A percentile compares a stretch with the other conserved stretches of the same genome.
Evolutionary conservation across 2,329 filamentous ascomycete genomes (phyloP).

Genomic region (Fusarium pseudonygamai): DNA sequence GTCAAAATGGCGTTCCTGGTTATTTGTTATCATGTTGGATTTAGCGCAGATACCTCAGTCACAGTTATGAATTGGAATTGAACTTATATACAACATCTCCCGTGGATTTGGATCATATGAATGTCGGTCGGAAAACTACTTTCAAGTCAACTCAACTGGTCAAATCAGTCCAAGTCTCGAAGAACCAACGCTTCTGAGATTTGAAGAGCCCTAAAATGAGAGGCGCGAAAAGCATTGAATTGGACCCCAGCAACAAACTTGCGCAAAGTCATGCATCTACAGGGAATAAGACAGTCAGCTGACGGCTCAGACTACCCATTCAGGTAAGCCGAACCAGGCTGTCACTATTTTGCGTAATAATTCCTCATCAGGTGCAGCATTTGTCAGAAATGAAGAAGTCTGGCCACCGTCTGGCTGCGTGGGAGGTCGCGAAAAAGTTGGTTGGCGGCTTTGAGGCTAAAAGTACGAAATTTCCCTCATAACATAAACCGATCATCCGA

Average conservation of each 20-base stretch:
- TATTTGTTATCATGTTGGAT: conserved; percentile 3
- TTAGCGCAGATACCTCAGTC: conserved; percentile 24
- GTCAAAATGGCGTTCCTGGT: conserved; percentile 13
- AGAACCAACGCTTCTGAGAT: not conserved
- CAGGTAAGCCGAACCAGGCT: not conserved
- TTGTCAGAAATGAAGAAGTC: not conserved
- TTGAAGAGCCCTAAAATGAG: not conserved
- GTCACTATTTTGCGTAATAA: not conserved
- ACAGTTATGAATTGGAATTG: not conserved
- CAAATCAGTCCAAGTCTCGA: not conserved
- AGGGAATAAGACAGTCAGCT: not conserved
- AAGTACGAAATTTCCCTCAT: not conserved
- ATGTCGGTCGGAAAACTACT: not conserved
- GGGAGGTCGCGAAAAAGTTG: not conserved
- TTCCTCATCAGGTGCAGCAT: not conserved
- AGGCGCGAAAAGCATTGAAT: not conserved
- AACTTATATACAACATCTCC: no score
- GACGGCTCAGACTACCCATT: not conserved
- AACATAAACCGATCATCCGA: not conserved
- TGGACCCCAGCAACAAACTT: not conserved
- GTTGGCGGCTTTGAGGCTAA: not conserved
- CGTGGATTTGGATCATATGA: no score
- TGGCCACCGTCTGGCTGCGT: not conserved
- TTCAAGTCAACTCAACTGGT: not conserved
- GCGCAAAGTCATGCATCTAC: not conserved